A percentile compares a stretch with the other conserved stretches of the same genome.
Evolutionary conservation across 164 flowering plant species (phyloP).

Genomic region (Warburgia ugandensis): DNA sequence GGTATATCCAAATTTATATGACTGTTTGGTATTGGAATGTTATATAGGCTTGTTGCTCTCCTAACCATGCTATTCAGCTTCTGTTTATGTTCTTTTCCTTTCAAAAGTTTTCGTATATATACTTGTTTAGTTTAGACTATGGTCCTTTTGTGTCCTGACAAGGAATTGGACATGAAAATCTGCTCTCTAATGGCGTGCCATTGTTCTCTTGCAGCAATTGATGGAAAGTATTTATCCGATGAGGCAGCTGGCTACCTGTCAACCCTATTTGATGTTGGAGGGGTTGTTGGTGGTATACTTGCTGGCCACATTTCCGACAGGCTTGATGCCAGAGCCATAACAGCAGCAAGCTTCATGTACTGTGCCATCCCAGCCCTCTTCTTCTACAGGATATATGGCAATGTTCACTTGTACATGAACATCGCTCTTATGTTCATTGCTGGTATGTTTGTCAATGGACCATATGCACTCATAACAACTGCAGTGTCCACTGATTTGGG

Average conservation of each 20-base stretch:
- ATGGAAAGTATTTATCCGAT: conserved; percentile 52
- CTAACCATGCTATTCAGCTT: too few species aligned
- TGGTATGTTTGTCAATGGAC: conserved; percentile 74
- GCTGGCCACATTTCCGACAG: conserved; percentile 82
- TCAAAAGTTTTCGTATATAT: too few species aligned
- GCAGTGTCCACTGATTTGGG: conserved; percentile 86
- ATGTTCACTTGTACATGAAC: conserved; percentile 40
- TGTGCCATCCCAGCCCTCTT: conserved; percentile 71
- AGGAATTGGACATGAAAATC: too few species aligned
- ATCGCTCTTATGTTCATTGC: conserved; percentile 54
- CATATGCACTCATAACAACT: conserved; percentile 81
- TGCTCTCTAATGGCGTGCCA: not conserved
- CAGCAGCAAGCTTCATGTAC: conserved; percentile 75
- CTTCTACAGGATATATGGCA: conserved; percentile 60
- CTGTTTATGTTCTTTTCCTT: too few species aligned
- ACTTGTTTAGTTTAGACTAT: too few species aligned
- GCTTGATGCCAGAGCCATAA: conserved; percentile 65
- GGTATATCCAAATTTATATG: too few species aligned
- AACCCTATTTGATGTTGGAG: conserved; percentile 77
- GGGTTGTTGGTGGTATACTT: conserved; percentile 69
- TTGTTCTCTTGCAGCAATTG: conserved; percentile 44
- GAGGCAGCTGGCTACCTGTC: conserved; percentile 62
- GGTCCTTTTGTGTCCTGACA: too few species aligned
- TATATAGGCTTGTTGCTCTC: too few species aligned
- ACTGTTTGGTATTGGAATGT: too few species aligned